phyloP scores from a whole-genome alignment of 148 eudicot species.

The Nepenthes mirabilis region DNA sequence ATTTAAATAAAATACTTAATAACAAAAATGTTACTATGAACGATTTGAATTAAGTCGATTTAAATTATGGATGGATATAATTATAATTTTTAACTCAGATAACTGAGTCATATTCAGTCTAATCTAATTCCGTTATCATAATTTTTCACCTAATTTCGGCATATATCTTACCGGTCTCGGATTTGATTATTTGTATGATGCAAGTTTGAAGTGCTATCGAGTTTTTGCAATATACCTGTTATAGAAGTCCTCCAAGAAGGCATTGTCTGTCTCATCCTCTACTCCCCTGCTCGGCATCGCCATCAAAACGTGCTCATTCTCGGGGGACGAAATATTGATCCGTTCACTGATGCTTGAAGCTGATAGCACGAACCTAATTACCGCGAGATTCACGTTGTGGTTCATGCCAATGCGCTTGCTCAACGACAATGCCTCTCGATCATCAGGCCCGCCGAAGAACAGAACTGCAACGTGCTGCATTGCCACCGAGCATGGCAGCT shows the following conservation, averaged over 20 bases:
- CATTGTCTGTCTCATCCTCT: constrained; percentile 60
- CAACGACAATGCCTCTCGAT: constrained; percentile 78
- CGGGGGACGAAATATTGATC: constrained; percentile 38
- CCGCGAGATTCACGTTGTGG: constrained; percentile 51
- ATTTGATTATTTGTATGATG: too few species aligned
- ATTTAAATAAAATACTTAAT: too few species aligned
- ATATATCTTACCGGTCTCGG: too few species aligned
- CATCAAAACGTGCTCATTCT: constrained; percentile 57
- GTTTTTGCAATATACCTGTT: constrained; percentile 25
- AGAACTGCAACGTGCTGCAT: constrained; percentile 60
- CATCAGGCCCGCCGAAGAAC: constrained; percentile 94
- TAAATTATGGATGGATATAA: too few species aligned
- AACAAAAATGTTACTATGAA: too few species aligned
- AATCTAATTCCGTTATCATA: too few species aligned
- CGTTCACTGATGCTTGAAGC: constrained; percentile 20
- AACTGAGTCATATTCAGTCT: too few species aligned
- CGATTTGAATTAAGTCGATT: too few species aligned
- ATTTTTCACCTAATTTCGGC: too few species aligned
- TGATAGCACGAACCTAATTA: constrained; percentile 49
- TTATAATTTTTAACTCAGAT: too few species aligned
- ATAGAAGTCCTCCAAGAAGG: constrained; percentile 55
- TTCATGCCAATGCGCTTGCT: constrained; percentile 63
- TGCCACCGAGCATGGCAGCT: constrained; percentile 26
- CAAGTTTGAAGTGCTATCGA: too few species aligned
- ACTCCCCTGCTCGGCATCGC: constrained; percentile 45